These are phyloP conservation scores for Leptographium radiaticola DNA, from an alignment of 2,329 filamentous ascomycete genomes.

Conservation along the genomic window DNA sequence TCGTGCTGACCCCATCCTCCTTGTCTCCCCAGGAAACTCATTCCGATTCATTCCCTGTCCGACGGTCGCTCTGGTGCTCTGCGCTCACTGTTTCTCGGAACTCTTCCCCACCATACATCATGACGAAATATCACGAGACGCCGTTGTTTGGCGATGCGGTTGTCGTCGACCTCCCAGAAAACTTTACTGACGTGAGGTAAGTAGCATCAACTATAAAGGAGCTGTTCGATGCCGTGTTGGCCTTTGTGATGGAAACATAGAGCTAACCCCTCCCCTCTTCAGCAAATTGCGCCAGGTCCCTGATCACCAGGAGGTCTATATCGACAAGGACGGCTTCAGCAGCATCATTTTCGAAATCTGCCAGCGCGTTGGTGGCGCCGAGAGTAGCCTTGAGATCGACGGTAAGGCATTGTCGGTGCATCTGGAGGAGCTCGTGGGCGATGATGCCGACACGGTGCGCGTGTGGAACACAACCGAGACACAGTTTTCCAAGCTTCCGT, in stretches of 20 bases:
- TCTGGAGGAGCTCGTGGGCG: conserved; percentile 55
- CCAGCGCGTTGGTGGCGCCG: conserved; percentile 54
- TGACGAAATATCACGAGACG: conserved; percentile 41
- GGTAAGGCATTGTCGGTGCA: conserved; percentile 58
- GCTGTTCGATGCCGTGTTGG: background rate
- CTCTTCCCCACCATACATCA: conserved; percentile 16
- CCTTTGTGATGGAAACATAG: background rate
- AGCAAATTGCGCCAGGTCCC: conserved; percentile 65
- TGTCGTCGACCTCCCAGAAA: conserved; percentile 50
- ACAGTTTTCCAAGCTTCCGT: conserved; percentile 32
- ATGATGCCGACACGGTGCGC: conserved; percentile 48
- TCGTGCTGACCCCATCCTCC: background rate
- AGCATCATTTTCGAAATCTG: conserved; percentile 85
- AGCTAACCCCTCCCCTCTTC: background rate
- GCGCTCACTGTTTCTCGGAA: no score
- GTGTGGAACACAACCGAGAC: conserved; percentile 54
- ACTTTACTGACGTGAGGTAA: conserved; percentile 63
- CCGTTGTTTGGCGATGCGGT: conserved; percentile 63
- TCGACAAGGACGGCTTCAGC: conserved; percentile 71
- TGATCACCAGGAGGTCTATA: conserved; percentile 85
- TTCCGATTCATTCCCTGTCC: background rate
- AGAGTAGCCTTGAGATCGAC: conserved; percentile 45
- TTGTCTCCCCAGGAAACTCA: no score
- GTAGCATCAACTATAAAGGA: background rate
- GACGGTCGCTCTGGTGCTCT: background rate